Base-by-base conservation (phyloP, 108 stramenopile species). In the Nannochloropsis gaditana region DNA sequence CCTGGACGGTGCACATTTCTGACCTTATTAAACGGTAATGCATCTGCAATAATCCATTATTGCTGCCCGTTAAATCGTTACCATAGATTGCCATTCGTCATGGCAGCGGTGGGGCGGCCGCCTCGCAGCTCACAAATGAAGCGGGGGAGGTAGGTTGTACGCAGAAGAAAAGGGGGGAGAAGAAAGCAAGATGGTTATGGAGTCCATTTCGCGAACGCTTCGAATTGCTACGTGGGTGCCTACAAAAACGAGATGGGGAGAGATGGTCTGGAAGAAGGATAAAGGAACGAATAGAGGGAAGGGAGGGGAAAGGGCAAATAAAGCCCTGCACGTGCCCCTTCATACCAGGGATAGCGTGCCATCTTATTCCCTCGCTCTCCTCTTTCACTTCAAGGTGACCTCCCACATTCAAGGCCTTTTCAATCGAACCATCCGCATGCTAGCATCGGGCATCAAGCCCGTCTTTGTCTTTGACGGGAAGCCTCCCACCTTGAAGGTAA, bases 351-450 rank as follows among this genome's bases (percentile, higher is more conserved):
- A 73, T 73, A 2, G 4, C 3, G 59, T 73, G 6, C 15, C 0
- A 73, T 73, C n/a, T 6, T 15, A 15, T 21, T 17, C 41, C 41
- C 84, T 80, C 1, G 11, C 21, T 79, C 9, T 73, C 10, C 31
- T 21, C 9, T 5, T 43, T n/a, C 43, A 17, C 44, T 21, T n/a
- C 42, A 3, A 97, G 83, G 86, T 91, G 1, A 97, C 97, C 11
- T 93, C 92, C 44, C 99, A 99, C 89, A 96, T 99, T n/a, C 97
- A 98, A 43, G 99, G 99, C 21, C 94, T 99, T 88, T 98, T 99
- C 93, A 97, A 97, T 89, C 93, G 98, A 5, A 97, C 99, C 81
- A 98, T 99, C 86, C 95, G 97, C 5, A 94, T 96, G 86, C 87
- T 99, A 43, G 87, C 92, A 15, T 94, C 95, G 90, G 99, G 99